Percentiles rank a stretch among this genome's conserved stretches.
phyloP scores from a whole-genome alignment of 1,284 basidiomycete species.

The Phenoliferia sp. region DNA sequence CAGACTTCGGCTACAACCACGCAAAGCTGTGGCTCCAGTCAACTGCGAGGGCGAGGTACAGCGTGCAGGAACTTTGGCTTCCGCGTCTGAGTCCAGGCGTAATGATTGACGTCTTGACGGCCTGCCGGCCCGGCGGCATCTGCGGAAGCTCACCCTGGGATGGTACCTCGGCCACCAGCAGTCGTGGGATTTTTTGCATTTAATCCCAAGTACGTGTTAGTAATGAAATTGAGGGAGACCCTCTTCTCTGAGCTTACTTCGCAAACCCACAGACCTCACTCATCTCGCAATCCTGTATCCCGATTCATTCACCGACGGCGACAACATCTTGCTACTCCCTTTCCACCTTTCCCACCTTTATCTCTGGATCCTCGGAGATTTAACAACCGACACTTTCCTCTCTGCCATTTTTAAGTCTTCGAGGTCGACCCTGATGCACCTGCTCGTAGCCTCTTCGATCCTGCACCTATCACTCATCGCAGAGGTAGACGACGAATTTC shows the following conservation, averaged over 20 bases:
- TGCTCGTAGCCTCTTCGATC: too few relatives aligned
- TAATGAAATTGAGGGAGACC: not conserved
- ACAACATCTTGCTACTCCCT: not conserved
- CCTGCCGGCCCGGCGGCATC: not conserved
- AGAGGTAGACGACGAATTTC: too few relatives aligned
- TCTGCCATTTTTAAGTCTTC: too few relatives aligned
- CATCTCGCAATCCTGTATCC: not conserved
- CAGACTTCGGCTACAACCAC: not conserved
- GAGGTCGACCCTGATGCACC: too few relatives aligned
- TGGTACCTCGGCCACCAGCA: not conserved
- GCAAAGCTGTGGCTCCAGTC: not conserved
- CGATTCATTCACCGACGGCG: not conserved
- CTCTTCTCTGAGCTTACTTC: not conserved
- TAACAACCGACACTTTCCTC: too few relatives aligned
- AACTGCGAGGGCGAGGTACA: not conserved
- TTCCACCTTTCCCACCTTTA: not conserved
- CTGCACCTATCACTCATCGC: too few relatives aligned
- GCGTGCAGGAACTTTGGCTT: not conserved
- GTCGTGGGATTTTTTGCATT: not conserved
- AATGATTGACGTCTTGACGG: not conserved
- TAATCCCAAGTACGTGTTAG: not conserved
- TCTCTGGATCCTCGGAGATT: too few relatives aligned
- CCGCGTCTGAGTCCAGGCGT: not conserved
- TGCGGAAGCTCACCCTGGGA: not conserved
- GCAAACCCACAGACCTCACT: not conserved